Percentiles rank a stretch among this genome's conserved stretches.
Conservation (phyloP, 2,329 filamentous ascomycete species). For the Diaporthe caulivora region DNA sequence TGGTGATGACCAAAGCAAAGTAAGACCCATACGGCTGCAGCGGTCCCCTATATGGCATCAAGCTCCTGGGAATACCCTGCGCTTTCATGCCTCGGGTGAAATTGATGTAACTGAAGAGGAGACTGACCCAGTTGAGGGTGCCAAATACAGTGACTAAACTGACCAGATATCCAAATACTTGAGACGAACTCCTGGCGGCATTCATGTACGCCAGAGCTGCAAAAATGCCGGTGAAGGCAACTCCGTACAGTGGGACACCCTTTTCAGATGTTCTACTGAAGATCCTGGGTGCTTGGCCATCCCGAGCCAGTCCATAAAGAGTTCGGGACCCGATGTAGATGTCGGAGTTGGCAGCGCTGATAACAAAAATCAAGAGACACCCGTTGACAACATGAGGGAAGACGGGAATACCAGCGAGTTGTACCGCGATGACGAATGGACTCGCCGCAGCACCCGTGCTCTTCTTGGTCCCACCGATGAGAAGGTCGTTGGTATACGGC, state of each 20-base stretch:
- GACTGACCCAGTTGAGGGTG: slow-evolving; percentile 57
- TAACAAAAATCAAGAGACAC: slow-evolving; percentile 68
- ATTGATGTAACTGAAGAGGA: slow-evolving; percentile 54
- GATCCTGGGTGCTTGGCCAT: slow-evolving; percentile 53
- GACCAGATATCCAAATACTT: slow-evolving; percentile 57
- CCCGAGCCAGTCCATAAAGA: slow-evolving; percentile 54
- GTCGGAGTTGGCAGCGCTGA: slow-evolving; percentile 72
- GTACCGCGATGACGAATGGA: slow-evolving; percentile 15
- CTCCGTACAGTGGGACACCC: slow-evolving; percentile 56
- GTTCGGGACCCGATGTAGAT: slow-evolving; percentile 60
- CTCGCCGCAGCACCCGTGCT: slow-evolving; percentile 50
- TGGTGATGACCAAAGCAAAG: slow-evolving; percentile 48
- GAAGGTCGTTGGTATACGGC: slow-evolving; percentile 62
- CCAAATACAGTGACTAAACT: slow-evolving; percentile 58
- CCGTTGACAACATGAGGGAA: slow-evolving; percentile 71
- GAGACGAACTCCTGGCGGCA: slow-evolving; percentile 49
- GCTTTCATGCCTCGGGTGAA: slow-evolving; percentile 50
- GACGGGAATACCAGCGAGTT: slow-evolving; percentile 63
- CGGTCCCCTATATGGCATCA: slow-evolving; percentile 53
- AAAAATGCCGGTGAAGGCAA: slow-evolving; percentile 52
- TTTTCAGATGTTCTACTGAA: slow-evolving; percentile 49
- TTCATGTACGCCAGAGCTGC: slow-evolving; percentile 56
- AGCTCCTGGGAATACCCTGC: slow-evolving; percentile 44
- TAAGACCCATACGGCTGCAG: slow-evolving; percentile 56
- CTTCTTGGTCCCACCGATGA: slow-evolving; percentile 64